Evolutionary conservation across 2,329 filamentous ascomycete species (phyloP), one percentile per base, ranked within the genome.

Genomic region (Microcera coccophila): DNA sequence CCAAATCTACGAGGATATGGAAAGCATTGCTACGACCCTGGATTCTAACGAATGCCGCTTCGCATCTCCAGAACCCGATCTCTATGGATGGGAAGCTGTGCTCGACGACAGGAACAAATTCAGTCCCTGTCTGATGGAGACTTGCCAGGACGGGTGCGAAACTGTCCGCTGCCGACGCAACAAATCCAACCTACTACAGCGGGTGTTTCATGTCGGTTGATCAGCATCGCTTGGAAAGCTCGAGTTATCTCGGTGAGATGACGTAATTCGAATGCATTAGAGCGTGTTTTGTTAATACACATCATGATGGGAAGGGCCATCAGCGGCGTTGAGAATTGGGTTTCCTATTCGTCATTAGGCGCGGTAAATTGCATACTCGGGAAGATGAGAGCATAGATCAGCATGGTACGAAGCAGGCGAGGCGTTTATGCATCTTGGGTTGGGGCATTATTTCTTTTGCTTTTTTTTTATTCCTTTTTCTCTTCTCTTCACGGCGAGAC

Each of bases 61-160:
- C 29, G 42, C 53, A 3, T 48, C 53, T 8, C 40, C 53, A 2
- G 37, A 48, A 5, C 41, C 39, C 16, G 74, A 79, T 42, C 52
- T 68, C 4, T 79, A 79, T 42, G 75, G 76, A 11, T 79, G 75
- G 76, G 74, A 79, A 45, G 73, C 73, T 9, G 73, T 73, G 49
- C 57, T 58, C 33, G 44, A 57, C 14, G 56, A 54, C 33, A 45
- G 49, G 16, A 35, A 19, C 10, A 14, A 15, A n/a, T 32, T n/a
- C 29, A 17, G 15, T 17, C 18, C 10, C 8, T 35, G 33, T n/a
- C 33, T 9, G 7, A 35, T 35, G 33, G 33, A 38, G 29, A 38
- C 39, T n/a, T 20, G 14, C 17, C 18, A 44, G 9, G 41, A 52
- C n/a, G 45, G 44, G n/a, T 42, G 42, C 31, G 53, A 57, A 19